Evolutionary conservation across 352 stramenopile species (phyloP), one percentile per base, ranked within the genome.

Genomic region (Pythium plurisporium): DNA sequence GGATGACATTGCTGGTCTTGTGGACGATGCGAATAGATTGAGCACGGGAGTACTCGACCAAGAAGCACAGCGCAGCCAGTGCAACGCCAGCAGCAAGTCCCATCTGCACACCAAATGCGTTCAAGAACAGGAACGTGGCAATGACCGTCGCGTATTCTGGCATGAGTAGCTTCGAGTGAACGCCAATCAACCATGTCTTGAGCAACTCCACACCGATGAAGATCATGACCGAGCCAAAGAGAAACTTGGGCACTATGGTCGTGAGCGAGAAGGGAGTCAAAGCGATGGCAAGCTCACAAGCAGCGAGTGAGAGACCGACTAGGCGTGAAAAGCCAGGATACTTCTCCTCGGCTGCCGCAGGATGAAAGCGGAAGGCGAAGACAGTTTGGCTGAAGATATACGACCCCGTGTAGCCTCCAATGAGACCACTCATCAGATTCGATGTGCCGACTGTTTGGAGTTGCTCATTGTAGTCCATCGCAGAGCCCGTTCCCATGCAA

Each of bases 191-290:
- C 81, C 81, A 91, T 1, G 77, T 82, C 52, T 82, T 86, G 70
- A 99, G 89, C 8, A 99, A 69, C 61, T 99, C 96, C 5, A 97
- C 72, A 30, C 91, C 95, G 63, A 99, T 98, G 70, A 99, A 96
- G 5, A 98, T 88, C 55, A 99, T 86, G 17, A 99, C 73, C n/a
- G 88, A 91, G 15, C 95, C 96, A 69, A 99, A 99, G 59, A 99
- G 97, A 55, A 97, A 96, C 66, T 97, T 98, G 1, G 96, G 96
- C 8, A 99, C 69, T 49, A 95, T 87, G 6, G 84, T 75, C 34
- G 98, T 87, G 10, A 99, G 69, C 25, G 94, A 86, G 41, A 98
- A 76, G 11, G 94, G 94, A 10, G 86, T 64, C 14, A 97, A 37
- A 41, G 75, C 76, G 38, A 91, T 87, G 3, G 55, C 62, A 6